phyloP scores from a whole-genome alignment of 805 yeast genomes.

The Candida alai region DNA sequence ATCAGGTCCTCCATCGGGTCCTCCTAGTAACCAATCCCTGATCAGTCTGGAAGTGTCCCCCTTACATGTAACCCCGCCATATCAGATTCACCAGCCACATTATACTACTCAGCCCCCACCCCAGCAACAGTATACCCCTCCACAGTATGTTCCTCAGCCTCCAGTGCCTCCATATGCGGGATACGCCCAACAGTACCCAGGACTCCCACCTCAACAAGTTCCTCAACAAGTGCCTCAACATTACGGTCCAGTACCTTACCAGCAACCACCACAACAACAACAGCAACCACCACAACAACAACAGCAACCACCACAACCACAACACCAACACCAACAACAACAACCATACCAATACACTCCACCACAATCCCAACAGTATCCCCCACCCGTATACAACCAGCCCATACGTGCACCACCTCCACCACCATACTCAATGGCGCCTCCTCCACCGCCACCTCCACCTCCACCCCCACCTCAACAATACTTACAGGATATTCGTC shows the following conservation, averaged over 20 bases:
- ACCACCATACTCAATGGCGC: neutral
- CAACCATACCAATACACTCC: conserved; percentile 2
- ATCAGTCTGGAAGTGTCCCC: too few species aligned
- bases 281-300: neutral
- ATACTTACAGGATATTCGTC: neutral
- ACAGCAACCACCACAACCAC: conserved; percentile 2
- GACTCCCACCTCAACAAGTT: neutral
- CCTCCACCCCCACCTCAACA: conserved; percentile 3
- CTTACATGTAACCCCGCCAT: neutral
- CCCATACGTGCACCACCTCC: too few species aligned
- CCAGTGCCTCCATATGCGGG: conserved; percentile 1
- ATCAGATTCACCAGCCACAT: conserved; percentile 1
- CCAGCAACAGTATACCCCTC: neutral
- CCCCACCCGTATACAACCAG: too few species aligned
- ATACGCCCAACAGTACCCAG: conserved; percentile 3
- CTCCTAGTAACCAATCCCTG: neutral
- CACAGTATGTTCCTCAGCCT: neutral
- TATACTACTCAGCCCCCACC: neutral
- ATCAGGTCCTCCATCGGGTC: neutral
- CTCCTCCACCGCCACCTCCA: conserved; percentile 2
- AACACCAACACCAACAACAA: conserved; percentile 2
- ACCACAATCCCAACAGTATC: conserved; percentile 4
- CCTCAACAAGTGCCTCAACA: conserved; percentile 1
- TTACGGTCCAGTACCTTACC: neutral
- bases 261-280: conserved; percentile 1